Percentiles rank a stretch among this genome's conserved stretches.
phyloP scores from a whole-genome alignment of 768 basidiomycete genomes.

The Gloeopeniophorella convolvens region DNA sequence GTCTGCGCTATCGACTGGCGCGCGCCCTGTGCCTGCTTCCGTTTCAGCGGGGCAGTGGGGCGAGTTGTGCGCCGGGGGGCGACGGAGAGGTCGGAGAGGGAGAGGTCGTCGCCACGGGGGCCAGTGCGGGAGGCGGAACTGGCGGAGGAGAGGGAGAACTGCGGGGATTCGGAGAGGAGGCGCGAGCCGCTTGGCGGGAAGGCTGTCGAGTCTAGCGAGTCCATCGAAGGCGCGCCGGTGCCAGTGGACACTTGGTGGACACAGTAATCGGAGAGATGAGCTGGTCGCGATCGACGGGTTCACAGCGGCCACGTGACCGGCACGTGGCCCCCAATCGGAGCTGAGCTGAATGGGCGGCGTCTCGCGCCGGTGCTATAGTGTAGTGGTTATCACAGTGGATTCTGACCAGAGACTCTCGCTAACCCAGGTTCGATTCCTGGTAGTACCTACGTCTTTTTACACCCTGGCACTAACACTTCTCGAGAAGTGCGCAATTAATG shows the following conservation, averaged over 20 bases:
- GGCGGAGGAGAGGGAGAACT: slow-evolving; percentile 24
- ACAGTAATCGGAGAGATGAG: no score
- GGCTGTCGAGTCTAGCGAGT: slow-evolving; percentile 27
- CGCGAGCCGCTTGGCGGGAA: slow-evolving; percentile 30
- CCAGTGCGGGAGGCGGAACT: slow-evolving; percentile 33
- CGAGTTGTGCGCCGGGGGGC: slow-evolving; percentile 32
- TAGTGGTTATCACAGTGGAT: slow-evolving; percentile 38
- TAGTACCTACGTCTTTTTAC: slow-evolving; percentile 10
- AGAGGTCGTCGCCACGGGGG: slow-evolving; percentile 44
- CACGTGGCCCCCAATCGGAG: no score
- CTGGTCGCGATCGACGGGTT: no score
- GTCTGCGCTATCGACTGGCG: slow-evolving; percentile 10
- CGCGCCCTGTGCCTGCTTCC: slow-evolving; percentile 1
- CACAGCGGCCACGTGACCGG: no score
- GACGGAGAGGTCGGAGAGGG: slow-evolving; percentile 54
- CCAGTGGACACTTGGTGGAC: no score
- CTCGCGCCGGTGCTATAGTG: slow-evolving; percentile 31
- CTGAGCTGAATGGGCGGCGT: no score
- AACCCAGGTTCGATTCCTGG: slow-evolving; percentile 22
- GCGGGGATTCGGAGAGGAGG: slow-evolving; percentile 44
- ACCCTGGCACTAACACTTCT: no score
- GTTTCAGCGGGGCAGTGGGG: slow-evolving; percentile 16
- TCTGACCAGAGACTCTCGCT: slow-evolving; percentile 27
- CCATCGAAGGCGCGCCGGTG: slow-evolving; percentile 22
- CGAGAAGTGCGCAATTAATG: no score